A percentile compares a stretch with the other conserved stretches of the same genome.
These are phyloP conservation scores for Paramecium bursaria DNA, from an alignment of 73 alveolate species.

Conservation along the genomic window DNA sequence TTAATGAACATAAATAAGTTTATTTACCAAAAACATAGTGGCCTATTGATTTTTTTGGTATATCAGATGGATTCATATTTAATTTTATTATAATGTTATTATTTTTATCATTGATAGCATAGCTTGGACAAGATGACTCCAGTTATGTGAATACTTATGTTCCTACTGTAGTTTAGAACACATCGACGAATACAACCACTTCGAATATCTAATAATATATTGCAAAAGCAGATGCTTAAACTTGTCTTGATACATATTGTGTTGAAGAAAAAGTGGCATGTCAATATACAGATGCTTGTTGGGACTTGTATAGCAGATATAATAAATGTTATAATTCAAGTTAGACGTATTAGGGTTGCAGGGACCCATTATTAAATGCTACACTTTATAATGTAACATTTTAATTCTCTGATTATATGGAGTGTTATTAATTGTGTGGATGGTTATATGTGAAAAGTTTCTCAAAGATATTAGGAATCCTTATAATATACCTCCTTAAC, in stretches of 20 bases:
- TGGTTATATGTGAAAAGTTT: conserved; percentile 2
- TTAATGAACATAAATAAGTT: too few relatives aligned
- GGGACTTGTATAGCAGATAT: conserved; percentile 10
- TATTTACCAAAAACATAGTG: too few relatives aligned
- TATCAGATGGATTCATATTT: too few relatives aligned
- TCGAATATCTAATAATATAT: too few relatives aligned
- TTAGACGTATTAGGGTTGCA: conserved; percentile 10
- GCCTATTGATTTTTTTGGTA: too few relatives aligned
- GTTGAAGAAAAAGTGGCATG: conserved; percentile 44
- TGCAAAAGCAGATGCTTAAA: too few relatives aligned
- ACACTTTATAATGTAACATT: background rate
- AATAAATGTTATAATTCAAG: background rate
- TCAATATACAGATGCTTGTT: conserved; percentile 19
- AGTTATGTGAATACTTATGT: too few relatives aligned
- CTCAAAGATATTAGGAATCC: background rate
- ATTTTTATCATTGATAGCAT: too few relatives aligned
- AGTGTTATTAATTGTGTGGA: conserved; percentile 51
- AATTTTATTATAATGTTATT: too few relatives aligned
- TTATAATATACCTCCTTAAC: background rate
- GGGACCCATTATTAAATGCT: conserved; percentile 6
- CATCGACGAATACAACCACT: too few relatives aligned
- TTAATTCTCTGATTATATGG: conserved; percentile 33
- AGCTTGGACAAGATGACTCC: too few relatives aligned
- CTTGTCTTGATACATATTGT: conserved; percentile 9
- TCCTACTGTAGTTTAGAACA: too few relatives aligned